A percentile compares a stretch with the other conserved stretches of the same genome.
phyloP scores from a whole-genome alignment of 1,139 yeast species.

The Pichia sp. region DNA sequence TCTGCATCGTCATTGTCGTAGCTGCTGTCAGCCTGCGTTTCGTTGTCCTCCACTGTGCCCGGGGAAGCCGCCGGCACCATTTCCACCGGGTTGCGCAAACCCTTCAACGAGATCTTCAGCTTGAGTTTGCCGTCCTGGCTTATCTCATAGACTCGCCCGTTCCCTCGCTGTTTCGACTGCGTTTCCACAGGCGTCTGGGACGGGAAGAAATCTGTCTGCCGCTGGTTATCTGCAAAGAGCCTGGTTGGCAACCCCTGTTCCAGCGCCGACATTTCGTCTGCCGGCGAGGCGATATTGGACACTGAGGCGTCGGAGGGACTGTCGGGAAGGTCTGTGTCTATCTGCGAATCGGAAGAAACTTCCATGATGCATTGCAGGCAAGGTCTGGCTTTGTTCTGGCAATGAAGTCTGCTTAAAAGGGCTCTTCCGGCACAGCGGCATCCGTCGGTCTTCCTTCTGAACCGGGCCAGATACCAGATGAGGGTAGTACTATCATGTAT shows the following conservation, averaged over 20 bases:
- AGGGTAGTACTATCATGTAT: background rate
- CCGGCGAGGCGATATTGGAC: slow-evolving; percentile 2
- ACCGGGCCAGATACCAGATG: too few species aligned
- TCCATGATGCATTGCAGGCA: slow-evolving; percentile 3
- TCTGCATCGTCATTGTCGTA: background rate
- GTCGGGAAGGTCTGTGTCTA: slow-evolving; percentile 5
- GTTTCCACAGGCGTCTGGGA: background rate
- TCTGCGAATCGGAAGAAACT: background rate
- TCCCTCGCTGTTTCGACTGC: slow-evolving; percentile 1
- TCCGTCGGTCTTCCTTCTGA: too few species aligned
- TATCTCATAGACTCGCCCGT: slow-evolving; percentile 10
- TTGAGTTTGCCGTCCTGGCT: slow-evolving; percentile 11
- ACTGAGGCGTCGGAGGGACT: slow-evolving; percentile 6
- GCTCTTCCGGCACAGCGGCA: background rate
- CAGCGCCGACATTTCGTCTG: background rate
- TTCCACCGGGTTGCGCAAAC: too few species aligned
- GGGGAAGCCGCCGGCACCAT: too few species aligned
- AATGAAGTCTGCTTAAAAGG: background rate
- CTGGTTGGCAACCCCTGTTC: background rate
- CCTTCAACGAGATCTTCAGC: slow-evolving; percentile 13
- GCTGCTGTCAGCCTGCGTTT: background rate
- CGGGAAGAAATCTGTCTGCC: background rate
- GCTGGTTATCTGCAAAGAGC: background rate
- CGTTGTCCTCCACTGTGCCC: background rate
- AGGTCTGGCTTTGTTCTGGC: background rate